These are phyloP conservation scores for Brassica nigra DNA, from an alignment of 345 rosid species.

Conservation along the genomic window DNA sequence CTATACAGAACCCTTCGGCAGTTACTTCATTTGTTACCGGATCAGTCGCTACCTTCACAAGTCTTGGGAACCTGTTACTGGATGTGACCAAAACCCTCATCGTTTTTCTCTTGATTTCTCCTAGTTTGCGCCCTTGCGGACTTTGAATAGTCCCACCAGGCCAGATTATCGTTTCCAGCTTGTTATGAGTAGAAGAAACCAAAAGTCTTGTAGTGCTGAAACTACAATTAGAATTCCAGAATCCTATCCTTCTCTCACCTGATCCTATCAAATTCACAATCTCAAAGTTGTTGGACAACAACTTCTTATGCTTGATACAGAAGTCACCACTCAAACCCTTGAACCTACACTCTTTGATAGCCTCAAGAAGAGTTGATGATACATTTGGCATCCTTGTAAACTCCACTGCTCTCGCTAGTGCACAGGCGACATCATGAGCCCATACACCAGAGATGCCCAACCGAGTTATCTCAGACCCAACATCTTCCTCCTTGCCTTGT, in stretches of 20 bases:
- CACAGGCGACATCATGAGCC: conserved; percentile 42
- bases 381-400: conserved; percentile 8
- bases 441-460: conserved; percentile 34
- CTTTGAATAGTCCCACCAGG: too few species aligned
- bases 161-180: too few species aligned
- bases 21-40: neutral
- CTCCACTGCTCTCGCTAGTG: conserved; percentile 38
- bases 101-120: too few species aligned
- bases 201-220: conserved; percentile 11
- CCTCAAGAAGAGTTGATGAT: conserved; percentile 30
- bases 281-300: conserved; percentile 33
- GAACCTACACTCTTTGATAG: conserved; percentile 24
- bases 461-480: neutral
- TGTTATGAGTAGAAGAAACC: too few species aligned
- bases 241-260: conserved; percentile 39
- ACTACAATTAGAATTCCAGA: conserved; percentile 31
- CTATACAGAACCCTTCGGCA: conserved; percentile 31
- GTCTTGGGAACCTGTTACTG: too few species aligned
- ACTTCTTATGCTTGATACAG: conserved; percentile 7
- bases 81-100: too few species aligned
- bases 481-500: neutral
- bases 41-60: too few species aligned
- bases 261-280: conserved; percentile 42
- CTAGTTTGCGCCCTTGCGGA: too few species aligned
- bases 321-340: conserved; percentile 45